These are phyloP conservation scores for Clausena lansium DNA, from an alignment of 345 rosid genomes.

Conservation along the genomic window DNA sequence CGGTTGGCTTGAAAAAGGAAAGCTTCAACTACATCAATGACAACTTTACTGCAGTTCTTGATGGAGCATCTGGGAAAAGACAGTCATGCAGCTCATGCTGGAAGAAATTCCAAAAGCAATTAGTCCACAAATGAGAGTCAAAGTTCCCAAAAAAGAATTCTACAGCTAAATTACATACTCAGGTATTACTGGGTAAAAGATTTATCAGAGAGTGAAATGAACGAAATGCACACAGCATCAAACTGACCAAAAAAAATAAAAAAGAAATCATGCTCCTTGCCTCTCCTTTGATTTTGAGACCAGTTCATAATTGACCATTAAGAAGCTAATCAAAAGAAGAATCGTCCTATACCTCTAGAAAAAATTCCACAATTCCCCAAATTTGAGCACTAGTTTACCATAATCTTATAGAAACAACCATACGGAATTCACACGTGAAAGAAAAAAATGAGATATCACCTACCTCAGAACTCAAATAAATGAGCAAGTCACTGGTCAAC, in stretches of 20 bases:
- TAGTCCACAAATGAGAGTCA: slow-evolving; percentile 6
- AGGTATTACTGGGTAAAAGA: background rate
- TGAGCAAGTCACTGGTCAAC: slow-evolving; percentile 8
- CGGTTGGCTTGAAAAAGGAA: slow-evolving; percentile 17
- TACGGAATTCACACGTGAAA: background rate
- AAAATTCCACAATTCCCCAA: background rate
- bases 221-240: background rate
- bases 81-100: slow-evolving; percentile 10
- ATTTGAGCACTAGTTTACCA: background rate
- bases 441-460: background rate
- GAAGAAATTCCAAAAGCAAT: slow-evolving; percentile 18
- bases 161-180: background rate
- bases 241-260: background rate
- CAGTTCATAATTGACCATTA: background rate
- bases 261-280: background rate
- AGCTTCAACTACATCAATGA: slow-evolving; percentile 7
- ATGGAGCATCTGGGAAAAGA: slow-evolving; percentile 1
- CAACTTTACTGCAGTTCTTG: slow-evolving; percentile 8
- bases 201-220: background rate
- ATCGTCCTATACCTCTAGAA: background rate
- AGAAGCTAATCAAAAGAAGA: background rate
- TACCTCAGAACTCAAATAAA: background rate
- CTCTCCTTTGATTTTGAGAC: background rate
- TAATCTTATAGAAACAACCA: background rate
- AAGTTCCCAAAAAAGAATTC: background rate